Evolutionary conservation across 1,284 basidiomycete genomes (phyloP).

Genomic region (Trametes pubescens): DNA sequence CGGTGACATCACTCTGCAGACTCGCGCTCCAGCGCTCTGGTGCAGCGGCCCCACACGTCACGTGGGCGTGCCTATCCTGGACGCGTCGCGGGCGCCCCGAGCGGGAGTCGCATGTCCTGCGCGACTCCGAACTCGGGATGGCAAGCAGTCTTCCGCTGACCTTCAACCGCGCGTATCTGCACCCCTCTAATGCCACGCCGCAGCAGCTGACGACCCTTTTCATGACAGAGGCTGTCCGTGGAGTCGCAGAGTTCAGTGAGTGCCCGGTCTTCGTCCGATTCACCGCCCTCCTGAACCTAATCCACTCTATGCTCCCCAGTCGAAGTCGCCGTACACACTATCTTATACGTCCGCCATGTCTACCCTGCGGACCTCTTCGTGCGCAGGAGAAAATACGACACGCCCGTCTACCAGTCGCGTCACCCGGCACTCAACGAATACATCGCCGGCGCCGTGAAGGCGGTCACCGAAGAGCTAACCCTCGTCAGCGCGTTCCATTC

Average conservation of each 20-base stretch:
- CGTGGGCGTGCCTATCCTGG: conserved; percentile 20
- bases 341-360: conserved; percentile 89
- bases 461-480: conserved; percentile 77
- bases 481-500: conserved; percentile 52
- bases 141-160: conserved; percentile 39
- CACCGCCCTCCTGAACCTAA: neutral
- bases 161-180: conserved; percentile 45
- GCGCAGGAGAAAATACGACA: conserved; percentile 87
- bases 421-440: conserved; percentile 90
- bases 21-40: conserved; percentile 1
- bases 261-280: neutral
- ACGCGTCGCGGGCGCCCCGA: conserved; percentile 9
- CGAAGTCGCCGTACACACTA: conserved; percentile 92
- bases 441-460: conserved; percentile 82
- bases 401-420: conserved; percentile 90
- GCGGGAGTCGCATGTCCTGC: neutral
- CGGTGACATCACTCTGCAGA: conserved; percentile 28
- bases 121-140: conserved; percentile 23
- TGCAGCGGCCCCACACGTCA: conserved; percentile 11
- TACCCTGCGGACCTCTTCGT: conserved; percentile 91
- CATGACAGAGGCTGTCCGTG: conserved; percentile 61
- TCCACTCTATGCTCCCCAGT: conserved; percentile 56
- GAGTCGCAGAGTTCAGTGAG: conserved; percentile 71
- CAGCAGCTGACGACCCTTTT: conserved; percentile 5
- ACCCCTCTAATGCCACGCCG: neutral